A percentile compares a stretch with the other conserved stretches of the same genome.
Conservation (phyloP, 306 rosid genomes). For the Malus domestica region ASM211411v1 NC_041794.1:23988501-23989000, state of each 20-base stretch:
- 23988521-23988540: conserved; percentile 45
- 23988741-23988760: conserved; percentile 46
- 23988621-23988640: conserved; percentile 21
- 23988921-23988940: conserved; percentile 46
- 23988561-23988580: conserved; percentile 43
- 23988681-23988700: conserved; percentile 34
- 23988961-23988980: conserved; percentile 34
- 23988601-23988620: conserved; percentile 24
- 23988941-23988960: conserved; percentile 38
- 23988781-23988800: conserved; percentile 49
- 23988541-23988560: conserved; percentile 43
- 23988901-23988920: conserved; percentile 41
- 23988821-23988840: conserved; percentile 24
- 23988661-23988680: conserved; percentile 52
- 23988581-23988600: conserved; percentile 27
- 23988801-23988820: conserved; percentile 34
- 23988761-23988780: conserved; percentile 41
- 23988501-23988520: conserved; percentile 39
- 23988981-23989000: conserved; percentile 37
- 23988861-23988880: conserved; percentile 41
- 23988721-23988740: conserved; percentile 43
- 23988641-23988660: conserved; percentile 24
- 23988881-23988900: conserved; percentile 42
- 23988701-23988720: conserved; percentile 42
- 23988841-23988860: conserved; percentile 52